Conservation (phyloP, 768 basidiomycete genomes). For the Macrocybe gigantea region DNA sequence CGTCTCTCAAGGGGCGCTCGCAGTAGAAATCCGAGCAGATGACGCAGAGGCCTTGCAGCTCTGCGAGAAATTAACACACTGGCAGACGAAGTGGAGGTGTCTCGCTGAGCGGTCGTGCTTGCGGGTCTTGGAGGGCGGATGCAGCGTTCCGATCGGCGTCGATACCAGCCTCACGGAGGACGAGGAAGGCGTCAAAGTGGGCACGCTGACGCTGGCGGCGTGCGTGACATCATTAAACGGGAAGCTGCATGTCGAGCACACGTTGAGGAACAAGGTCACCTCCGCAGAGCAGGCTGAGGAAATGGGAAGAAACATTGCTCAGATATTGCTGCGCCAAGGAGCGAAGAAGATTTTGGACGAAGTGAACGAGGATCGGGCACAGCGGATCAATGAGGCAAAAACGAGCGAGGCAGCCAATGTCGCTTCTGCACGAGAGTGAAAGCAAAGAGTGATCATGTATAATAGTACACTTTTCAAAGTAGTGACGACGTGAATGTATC, state of each 20-base stretch:
- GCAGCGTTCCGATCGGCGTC: slow-evolving; percentile 93
- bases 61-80: slow-evolving; percentile 66
- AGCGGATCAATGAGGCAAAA: slow-evolving; percentile 36
- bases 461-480: not conserved
- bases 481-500: slow-evolving; percentile 17
- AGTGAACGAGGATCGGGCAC: slow-evolving; percentile 64
- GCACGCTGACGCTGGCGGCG: slow-evolving; percentile 59
- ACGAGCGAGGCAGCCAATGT: slow-evolving; percentile 19
- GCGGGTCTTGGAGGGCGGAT: slow-evolving; percentile 91
- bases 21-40: slow-evolving; percentile 72
- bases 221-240: slow-evolving; percentile 86
- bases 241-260: slow-evolving; percentile 60
- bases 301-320: slow-evolving; percentile 64
- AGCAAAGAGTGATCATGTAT: not conserved
- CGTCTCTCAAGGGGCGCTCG: slow-evolving; percentile 93
- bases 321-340: slow-evolving; percentile 57
- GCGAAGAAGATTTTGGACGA: slow-evolving; percentile 79
- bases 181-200: slow-evolving; percentile 17
- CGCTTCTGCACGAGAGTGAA: not conserved
- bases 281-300: slow-evolving; percentile 57
- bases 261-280: slow-evolving; percentile 44
- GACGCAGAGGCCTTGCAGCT: slow-evolving; percentile 57
- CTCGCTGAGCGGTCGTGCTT: slow-evolving; percentile 85
- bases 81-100: slow-evolving; percentile 71
- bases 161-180: slow-evolving; percentile 40